Evolutionary conservation across 495 filamentous ascomycete species (phyloP), one percentile per base, ranked within the genome.

Genomic region (Wilcoxina mikolae): DNA sequence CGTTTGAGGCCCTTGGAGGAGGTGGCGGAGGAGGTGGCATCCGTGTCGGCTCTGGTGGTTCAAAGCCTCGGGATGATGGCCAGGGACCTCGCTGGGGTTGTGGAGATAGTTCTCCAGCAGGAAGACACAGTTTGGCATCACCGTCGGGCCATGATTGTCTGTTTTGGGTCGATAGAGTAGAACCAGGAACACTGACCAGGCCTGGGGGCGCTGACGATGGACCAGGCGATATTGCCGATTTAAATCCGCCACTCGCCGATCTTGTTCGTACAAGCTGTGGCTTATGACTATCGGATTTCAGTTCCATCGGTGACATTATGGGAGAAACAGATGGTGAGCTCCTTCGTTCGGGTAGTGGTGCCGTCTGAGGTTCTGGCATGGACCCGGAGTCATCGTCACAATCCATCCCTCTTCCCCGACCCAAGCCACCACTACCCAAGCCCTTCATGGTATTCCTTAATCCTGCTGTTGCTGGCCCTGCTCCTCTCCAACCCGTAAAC

Each of bases 141-240:
- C 52, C 29, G 31, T 65, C 61, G 10, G 61, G 58, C 60, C 61
- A 65, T 24, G 55, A 58, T 33, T 56, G 54, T 35, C 58, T 51
- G 23, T 52, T 58, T 20, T 53, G 29, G n/a, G 31, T 56, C 7
- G 55, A 53, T 15, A 38, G 50, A 41, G 27, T 54, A 20, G 57
- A 65, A 9, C 62, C 56, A 22, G 62, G 62, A 38, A 65, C 59
- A 20, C 63, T 59, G 20, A 65, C 60, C 62, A 66, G 59, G 15
- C 63, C 63, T 15, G 63, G 62, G 3, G 63, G 63, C 25, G 63
- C 63, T 15, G 63, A 66, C 12, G 63, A 66, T 41, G 63, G 63
- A 9, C 63, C 63, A 18, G 62, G 62, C 11, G 58, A 61, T 51
- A 65, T 56, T 7, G 51, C 62, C 25, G 55, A 59, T 24, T 61